Conservation (phyloP, 768 basidiomycete genomes). For the Mycena haematopus region DNA sequence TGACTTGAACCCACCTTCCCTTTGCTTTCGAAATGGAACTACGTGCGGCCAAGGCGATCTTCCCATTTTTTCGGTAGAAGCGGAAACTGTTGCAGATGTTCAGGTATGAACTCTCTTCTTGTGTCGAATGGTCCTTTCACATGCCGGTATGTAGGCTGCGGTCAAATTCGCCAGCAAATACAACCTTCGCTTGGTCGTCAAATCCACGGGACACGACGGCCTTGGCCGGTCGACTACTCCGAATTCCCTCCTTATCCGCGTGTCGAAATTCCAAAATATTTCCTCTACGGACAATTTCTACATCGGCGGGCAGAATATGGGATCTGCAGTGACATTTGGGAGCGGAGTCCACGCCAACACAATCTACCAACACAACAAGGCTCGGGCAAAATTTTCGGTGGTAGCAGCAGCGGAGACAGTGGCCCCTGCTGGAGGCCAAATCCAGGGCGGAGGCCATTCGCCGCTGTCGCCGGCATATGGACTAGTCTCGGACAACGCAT, state of each 20-base stretch:
- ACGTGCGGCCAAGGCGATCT: constrained; percentile 53
- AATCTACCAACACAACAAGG: background rate
- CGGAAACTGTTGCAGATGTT: constrained; percentile 43
- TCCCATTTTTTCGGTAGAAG: constrained; percentile 49
- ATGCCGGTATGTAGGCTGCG: constrained; percentile 33
- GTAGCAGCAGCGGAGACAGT: background rate
- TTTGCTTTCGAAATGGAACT: constrained; percentile 20
- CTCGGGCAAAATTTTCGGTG: background rate
- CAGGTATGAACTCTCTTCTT: constrained; percentile 25
- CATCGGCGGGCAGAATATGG: background rate
- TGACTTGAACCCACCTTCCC: constrained; percentile 17
- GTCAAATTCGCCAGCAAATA: constrained; percentile 38
- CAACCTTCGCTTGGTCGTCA: constrained; percentile 14
- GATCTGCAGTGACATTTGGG: background rate
- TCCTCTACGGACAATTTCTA: constrained; percentile 30
- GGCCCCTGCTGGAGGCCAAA: background rate
- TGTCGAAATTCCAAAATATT: constrained; percentile 43
- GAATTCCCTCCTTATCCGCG: constrained; percentile 48
- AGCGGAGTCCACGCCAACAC: background rate
- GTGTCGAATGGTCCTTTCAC: too few relatives aligned
- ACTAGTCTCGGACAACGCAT: constrained; percentile 36
- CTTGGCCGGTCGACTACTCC: too few relatives aligned
- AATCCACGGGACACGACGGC: too few relatives aligned
- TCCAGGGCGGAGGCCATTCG: constrained; percentile 1
- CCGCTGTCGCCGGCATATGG: constrained; percentile 34